Evolutionary conservation across 2,329 filamentous ascomycete species (phyloP), one percentile per base, ranked within the genome.

Genomic region (Cadophora gregata): DNA sequence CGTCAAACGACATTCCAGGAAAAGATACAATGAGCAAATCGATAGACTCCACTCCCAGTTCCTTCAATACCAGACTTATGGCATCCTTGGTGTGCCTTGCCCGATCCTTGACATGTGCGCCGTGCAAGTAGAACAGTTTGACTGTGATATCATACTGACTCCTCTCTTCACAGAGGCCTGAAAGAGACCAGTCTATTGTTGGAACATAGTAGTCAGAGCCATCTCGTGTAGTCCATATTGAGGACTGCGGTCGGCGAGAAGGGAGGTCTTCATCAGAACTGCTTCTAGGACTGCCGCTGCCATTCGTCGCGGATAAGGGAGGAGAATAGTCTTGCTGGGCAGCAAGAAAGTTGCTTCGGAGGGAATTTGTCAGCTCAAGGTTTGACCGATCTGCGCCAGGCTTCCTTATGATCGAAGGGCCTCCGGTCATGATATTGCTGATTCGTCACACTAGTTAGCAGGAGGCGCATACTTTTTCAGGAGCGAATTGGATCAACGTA

Each of bases 21-120:
- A 97, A 98, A 0, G 93, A 97, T 10, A 95, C 89, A 70, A 99
- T 96, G 53, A 99, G 85, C 31, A 99, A 86, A 77, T 98, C 93
- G 70, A 98, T 89, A 31, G 86, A 88, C 9, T 86, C 79, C 8
- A 94, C 88, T 62, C 89, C 86, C 65, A 99, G 82, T 79, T 97
- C 93, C 77, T 90, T 91, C 71, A 90, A 83, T 10, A 98, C 94
- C 10, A 97, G 80, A 61, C 88, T 83, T 71, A 99, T 84, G 1
- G 96, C 95, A 76, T 96, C 91, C 64, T 85, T 81, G 9, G 92
- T 91, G 76, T 97, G 90, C 63, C 83, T 82, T 71, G 86, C 86
- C 67, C 95, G 88, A 70, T 88, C 81, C 21, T 84, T 83, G 1
- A 87, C 81, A 10, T 89, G 84, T 62, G 92, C 86, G 21, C 86